These are phyloP conservation scores for Fusarium luffae DNA, from an alignment of 2,329 filamentous ascomycete species.

Conservation along the genomic window DNA sequence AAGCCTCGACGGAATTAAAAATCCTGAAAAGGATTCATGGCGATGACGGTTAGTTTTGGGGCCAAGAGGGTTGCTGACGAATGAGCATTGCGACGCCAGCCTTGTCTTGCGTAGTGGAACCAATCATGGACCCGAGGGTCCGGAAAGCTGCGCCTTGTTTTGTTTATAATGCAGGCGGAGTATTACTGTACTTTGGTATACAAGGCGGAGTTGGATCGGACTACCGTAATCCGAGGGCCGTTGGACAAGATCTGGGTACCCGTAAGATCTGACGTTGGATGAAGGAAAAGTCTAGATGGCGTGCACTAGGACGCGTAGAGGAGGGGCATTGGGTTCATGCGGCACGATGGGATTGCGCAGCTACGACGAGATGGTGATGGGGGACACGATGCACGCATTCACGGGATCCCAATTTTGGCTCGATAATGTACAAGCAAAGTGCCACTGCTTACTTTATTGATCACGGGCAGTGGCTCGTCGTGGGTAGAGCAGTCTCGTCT, in stretches of 20 bases:
- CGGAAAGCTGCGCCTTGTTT: neutral
- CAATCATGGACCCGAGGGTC: neutral
- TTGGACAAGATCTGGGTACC: neutral
- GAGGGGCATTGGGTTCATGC: neutral
- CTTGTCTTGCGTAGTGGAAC: neutral
- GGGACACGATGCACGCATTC: neutral
- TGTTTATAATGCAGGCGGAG: neutral
- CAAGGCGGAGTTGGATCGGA: neutral
- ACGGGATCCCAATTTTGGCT: too few relatives aligned
- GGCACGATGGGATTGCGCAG: neutral
- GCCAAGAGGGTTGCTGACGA: neutral
- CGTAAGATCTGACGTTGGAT: neutral
- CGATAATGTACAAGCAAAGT: too few relatives aligned
- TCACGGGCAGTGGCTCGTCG: neutral
- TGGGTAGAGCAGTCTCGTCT: neutral
- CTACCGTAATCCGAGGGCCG: neutral
- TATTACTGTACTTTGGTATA: neutral
- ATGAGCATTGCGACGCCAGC: neutral
- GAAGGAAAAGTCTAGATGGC: neutral
- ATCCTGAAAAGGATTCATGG: constrained; percentile 3
- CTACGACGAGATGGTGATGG: neutral
- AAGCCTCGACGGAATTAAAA: neutral
- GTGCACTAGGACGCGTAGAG: neutral
- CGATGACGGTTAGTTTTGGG: neutral
- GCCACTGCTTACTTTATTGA: neutral